Base-by-base conservation (phyloP, 192 early-diverging fungal species). In the Phlyctochytrium bullatum region DNA sequence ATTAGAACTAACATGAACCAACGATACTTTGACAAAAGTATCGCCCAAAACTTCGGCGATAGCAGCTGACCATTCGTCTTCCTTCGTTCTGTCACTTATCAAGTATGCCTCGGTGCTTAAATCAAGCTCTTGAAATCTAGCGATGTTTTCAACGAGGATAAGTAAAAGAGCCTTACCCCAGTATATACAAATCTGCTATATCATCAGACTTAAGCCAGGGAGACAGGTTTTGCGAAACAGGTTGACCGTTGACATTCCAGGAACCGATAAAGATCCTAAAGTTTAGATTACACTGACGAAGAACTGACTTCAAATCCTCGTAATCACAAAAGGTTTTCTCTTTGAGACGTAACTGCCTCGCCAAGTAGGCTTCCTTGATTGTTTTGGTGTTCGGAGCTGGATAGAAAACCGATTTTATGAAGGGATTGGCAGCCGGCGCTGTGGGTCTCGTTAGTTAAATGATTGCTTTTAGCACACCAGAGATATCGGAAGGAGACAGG, bases 91-190 rank as follows among this genome's bases (percentile, higher is more conserved):
- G 77, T 95, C 90, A 73, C 88, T 78, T 47, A 90, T 80, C 33
- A 97, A 68, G 71, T 92, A 97, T 2, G 95, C 93, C 69, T 94
- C 91, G 3, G 90, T 85, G 23, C 81, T 87, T 27, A 91, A 75
- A 69, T 96, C 93, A 20, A 98, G 78, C 76, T 98, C 96, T 69
- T 98, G 96, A 57, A 98, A 91, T 50, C 94, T n/a, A n/a, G 91
- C 20, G 32, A 66, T 32, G 57, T 58, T n/a, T 62, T 62, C 20
- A 4, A 34, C 6, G 6, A 62, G 4, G 20, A n/a, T 33, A 62
- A 62, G 12, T 34, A 17, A 68, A 25, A 25, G 57, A 53, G 12
- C 30, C 68, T 74, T 80, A 89, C 88, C 90, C 90, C 34, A 93
- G 71, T 2, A 89, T 84, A 69, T 89, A 91, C 2, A 93, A 68